Percentiles rank a stretch among this genome's conserved stretches.
These are phyloP conservation scores for Rusavskia elegans DNA, from an alignment of 495 filamentous ascomycete genomes.

Conservation along the genomic window DNA sequence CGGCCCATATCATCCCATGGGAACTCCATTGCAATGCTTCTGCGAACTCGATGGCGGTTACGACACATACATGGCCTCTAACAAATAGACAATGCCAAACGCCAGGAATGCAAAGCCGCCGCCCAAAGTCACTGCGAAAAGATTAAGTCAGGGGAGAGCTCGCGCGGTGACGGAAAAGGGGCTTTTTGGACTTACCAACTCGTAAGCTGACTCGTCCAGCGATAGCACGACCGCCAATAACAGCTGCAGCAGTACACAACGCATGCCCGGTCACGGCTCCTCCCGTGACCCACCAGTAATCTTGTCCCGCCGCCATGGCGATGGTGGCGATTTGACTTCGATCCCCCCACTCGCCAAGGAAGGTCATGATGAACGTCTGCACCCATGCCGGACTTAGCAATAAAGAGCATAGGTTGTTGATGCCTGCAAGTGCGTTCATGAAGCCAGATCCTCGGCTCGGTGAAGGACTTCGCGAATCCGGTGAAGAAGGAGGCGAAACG, in stretches of 20 bases:
- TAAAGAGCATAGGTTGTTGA: slow-evolving; percentile 76
- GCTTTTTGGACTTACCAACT: slow-evolving; percentile 58
- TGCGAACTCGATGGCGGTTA: slow-evolving; percentile 1
- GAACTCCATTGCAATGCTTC: neutral
- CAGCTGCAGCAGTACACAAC: slow-evolving; percentile 82
- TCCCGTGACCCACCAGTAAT: slow-evolving; percentile 97
- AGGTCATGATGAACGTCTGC: slow-evolving; percentile 98
- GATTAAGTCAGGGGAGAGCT: slow-evolving; percentile 11
- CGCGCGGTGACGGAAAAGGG: neutral
- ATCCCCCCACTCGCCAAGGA: slow-evolving; percentile 96
- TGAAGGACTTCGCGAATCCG: slow-evolving; percentile 38
- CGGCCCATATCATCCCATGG: neutral
- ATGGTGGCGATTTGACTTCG: slow-evolving; percentile 96
- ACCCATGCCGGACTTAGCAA: slow-evolving; percentile 93
- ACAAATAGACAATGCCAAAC: slow-evolving; percentile 81
- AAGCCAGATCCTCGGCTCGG: slow-evolving; percentile 24
- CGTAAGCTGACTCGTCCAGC: slow-evolving; percentile 89
- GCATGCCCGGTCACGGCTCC: slow-evolving; percentile 79
- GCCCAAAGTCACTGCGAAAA: slow-evolving; percentile 66
- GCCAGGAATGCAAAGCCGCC: slow-evolving; percentile 82
- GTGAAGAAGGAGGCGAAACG: slow-evolving; percentile 34
- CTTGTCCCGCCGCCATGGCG: slow-evolving; percentile 95
- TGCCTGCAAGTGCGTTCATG: slow-evolving; percentile 35
- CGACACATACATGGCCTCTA: slow-evolving; percentile 51
- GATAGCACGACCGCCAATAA: slow-evolving; percentile 81